Percentiles rank a stretch among this genome's conserved stretches.
phyloP scores from a whole-genome alignment of 345 rosid species.

The Trapa bicornis region DNA sequence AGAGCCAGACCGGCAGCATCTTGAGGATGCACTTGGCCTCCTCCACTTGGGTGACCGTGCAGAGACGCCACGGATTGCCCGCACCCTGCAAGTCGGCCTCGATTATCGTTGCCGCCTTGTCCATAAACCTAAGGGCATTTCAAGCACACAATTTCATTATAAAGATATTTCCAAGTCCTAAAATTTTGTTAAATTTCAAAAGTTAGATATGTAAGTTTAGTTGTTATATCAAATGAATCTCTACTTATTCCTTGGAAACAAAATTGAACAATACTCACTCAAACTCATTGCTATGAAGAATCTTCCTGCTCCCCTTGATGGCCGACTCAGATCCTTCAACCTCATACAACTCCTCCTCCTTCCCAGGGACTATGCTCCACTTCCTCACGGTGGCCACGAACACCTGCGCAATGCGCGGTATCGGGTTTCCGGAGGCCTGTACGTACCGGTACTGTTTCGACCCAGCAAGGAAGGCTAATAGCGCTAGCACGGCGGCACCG shows the following conservation, averaged over 20 bases:
- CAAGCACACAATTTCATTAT: background rate
- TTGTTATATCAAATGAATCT: no score
- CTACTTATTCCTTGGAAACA: background rate
- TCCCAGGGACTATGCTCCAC: constrained; percentile 18
- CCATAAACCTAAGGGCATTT: constrained; percentile 23
- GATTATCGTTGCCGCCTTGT: constrained; percentile 34
- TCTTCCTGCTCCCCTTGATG: constrained; percentile 40
- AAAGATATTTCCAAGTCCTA: no score
- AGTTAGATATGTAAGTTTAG: no score
- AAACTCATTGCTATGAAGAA: constrained; percentile 27
- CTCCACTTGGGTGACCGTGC: constrained; percentile 42
- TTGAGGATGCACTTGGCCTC: constrained; percentile 37
- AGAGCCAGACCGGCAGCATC: constrained; percentile 36
- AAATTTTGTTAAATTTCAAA: no score
- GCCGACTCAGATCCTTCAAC: constrained; percentile 31
- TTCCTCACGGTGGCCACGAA: constrained; percentile 25
- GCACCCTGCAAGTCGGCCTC: constrained; percentile 11
- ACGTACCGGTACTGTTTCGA: constrained; percentile 17
- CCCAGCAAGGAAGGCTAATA: constrained; percentile 18
- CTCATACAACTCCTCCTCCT: constrained; percentile 22
- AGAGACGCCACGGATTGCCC: constrained; percentile 26
- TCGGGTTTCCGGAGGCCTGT: constrained; percentile 30
- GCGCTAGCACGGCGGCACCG: constrained; percentile 22
- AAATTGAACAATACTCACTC: constrained; percentile 11
- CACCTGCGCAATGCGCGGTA: constrained; percentile 37